Conservation (phyloP, 1,139 yeast species). For the Yamadazyma aaseri region DNA sequence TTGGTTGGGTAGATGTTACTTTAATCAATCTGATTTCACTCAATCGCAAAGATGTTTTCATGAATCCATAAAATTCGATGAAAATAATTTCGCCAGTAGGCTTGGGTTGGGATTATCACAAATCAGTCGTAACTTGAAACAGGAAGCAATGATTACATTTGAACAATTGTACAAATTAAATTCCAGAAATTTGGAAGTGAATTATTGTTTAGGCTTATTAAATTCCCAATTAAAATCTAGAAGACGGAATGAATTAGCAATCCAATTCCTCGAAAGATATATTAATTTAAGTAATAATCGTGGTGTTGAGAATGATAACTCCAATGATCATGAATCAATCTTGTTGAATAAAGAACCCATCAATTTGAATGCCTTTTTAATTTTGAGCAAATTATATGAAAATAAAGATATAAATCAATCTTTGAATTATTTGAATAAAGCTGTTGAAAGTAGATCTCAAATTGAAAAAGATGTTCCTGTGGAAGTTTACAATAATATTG, state of each 20-base stretch:
- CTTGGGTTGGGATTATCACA: slow-evolving; percentile 89
- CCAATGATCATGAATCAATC: slow-evolving; percentile 25
- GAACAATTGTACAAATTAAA: slow-evolving; percentile 69
- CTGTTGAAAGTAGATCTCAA: slow-evolving; percentile 50
- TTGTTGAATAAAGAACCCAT: slow-evolving; percentile 56
- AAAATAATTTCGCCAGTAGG: slow-evolving; percentile 63
- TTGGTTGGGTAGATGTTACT: slow-evolving; percentile 83
- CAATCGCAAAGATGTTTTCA: slow-evolving; percentile 73
- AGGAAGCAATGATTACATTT: slow-evolving; percentile 83
- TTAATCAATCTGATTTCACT: slow-evolving; percentile 55
- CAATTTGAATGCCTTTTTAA: slow-evolving; percentile 64
- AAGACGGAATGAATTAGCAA: slow-evolving; percentile 49
- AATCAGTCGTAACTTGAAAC: slow-evolving; percentile 66
- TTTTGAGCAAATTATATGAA: slow-evolving; percentile 70
- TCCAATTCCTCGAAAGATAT: slow-evolving; percentile 70
- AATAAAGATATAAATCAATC: slow-evolving; percentile 57
- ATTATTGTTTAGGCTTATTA: slow-evolving; percentile 71
- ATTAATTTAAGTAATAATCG: slow-evolving; percentile 56
- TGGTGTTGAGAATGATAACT: slow-evolving; percentile 29
- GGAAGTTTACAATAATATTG: slow-evolving; percentile 78
- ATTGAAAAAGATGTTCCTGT: slow-evolving; percentile 54
- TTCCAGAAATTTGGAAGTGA: slow-evolving; percentile 73
- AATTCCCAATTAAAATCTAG: slow-evolving; percentile 52
- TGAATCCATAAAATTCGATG: slow-evolving; percentile 65
- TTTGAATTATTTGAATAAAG: slow-evolving; percentile 54